Base-by-base conservation (phyloP, 768 basidiomycete genomes). In the Termitomyces sp. region DNA sequence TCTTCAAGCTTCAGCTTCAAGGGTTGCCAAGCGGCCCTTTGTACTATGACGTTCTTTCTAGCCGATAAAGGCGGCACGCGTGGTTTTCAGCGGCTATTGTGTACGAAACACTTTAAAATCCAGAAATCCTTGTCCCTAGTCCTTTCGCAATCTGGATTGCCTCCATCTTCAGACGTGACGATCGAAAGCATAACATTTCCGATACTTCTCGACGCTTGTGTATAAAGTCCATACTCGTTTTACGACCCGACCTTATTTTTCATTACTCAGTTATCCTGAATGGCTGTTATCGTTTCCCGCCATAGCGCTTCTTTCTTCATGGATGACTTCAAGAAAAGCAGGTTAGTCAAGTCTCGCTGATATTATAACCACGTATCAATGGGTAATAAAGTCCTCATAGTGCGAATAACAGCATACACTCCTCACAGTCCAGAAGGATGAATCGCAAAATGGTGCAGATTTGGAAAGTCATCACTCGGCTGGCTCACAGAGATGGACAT, bases 381-480 rank as follows among this genome's bases (percentile, higher is more conserved):
- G 10, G 24, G 20, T 22, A 14, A 24, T 24, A 24, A 49, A 49
- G 34, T 36, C 51, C 61, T 42, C 47, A 24, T 44, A 59, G 59
- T 56, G 53, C 31, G 14, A 24, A 37, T 55, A 59, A 47, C 53
- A 47, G 42, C 31, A 42, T 49, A 13, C 61, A 52, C 58, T 62
- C 44, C 32, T 62, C 57, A 73, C 81, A 69, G 61, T 69, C 75
- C 13, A 84, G 82, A 59, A 68, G 68, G 46, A 12, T 88, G 57
- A 79, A 84, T 64, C 84, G 86, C 55, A 82, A 80, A 66, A 70
- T 86, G 59, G 69, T 87, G 53, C 71, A 75, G 43, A 74, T 78
- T 10, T 88, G 86, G 86, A 88, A 88, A 65, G 70, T 76, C 39
- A 69, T 87, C 64, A 86, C 84, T 26, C 72, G 76, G 24, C 71